Evolutionary conservation across 768 basidiomycete species (phyloP), one percentile per base, ranked within the genome.

Genomic region (Tricholoma saponaceum): DNA sequence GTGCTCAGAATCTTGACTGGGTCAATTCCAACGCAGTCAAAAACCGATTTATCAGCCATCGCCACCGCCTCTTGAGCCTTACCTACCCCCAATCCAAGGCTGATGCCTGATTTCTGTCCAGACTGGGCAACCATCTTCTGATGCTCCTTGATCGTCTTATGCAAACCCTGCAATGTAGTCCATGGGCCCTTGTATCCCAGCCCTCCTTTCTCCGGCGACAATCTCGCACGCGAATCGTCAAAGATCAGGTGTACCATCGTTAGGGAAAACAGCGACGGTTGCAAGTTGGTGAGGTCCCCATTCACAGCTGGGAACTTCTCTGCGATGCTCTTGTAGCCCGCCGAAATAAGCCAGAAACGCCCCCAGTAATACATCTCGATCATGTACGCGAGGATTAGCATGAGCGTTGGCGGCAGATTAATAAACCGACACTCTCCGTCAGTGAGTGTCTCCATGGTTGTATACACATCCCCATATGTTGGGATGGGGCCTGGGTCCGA

Each of bases 401-500:
- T 83, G 23, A 77, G 33, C 0, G 87, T 89, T 3, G 85, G 77
- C 1, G 88, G 85, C 5, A 89, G 32, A 14, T 65, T 46, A 0
- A 78, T 79, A 72, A 89, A 90, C 3, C 66, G 69, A 44, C 79
- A 82, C 55, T 82, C 80, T 5, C 83, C 80, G n/a, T 79, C 76
- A 4, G 80, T 78, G 41, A 91, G 76, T 2, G 82, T 79, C 32
- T 75, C 74, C 33, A 91, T 73, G 3, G 73, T 75, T 23, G 70
- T 72, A 65, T 88, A 84, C 26, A 83, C 71, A 61, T 92, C 90
- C 16, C 86, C 82, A 56, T 77, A 86, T 5, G 85, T 85, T 2
- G 78, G 69, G 14, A 84, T 79, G 0, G 83, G 81, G 7, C 87
- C 87, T 0, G 86, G 79, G 66, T 92, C 88, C 1, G 83, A 77